Base-by-base conservation (phyloP, 805 yeast genomes). In the Cyberlindnera japonica region DNA sequence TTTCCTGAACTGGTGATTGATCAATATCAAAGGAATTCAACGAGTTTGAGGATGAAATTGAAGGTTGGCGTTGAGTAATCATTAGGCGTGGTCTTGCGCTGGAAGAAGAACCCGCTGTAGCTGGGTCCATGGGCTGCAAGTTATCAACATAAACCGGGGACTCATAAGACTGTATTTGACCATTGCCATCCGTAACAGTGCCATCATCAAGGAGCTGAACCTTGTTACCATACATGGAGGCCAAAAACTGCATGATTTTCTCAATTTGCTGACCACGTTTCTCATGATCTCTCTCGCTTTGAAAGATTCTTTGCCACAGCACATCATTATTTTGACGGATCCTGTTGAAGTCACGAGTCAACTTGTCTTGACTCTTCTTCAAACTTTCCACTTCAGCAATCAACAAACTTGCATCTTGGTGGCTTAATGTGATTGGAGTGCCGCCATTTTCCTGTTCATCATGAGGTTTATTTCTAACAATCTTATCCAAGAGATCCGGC, bases 291-390 rank as follows among this genome's bases (percentile, higher is more conserved):
- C 86, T 48, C 90, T 76, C 59, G 91, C 97, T 82, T 43, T 80
- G 65, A 58, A 74, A 81, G 54, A 88, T 83, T 58, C 93, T 98
- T 45, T 83, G 81, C 99, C 99, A 93, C 33, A 93, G 64, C 54
- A 87, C 62, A 58, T 87, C 91, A 64, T 91, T 93, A 58, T 93
- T 98, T 45, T 81, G 81, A 43, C 89, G 74, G 27, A 93, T 79
- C 43, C 97, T 72, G 51, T 83, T 69, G 47, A 93, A 68, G 57
- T 93, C 98, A 51, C 89, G 93, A 5, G 88, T 76, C 15, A 93
- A 86, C 15, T 85, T 75, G 46, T 77, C 55, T 62, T 93, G 99
- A 54, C 86, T 85, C 53, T 74, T 69, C 58, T 84, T 86, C 50
- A 93, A 74, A 40, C 70, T 69, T 46, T 17, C 57, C 47, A 36